Evolutionary conservation across 2,329 filamentous ascomycete genomes (phyloP), one percentile per base, ranked within the genome.

Genomic region (Aspergillus ochraceoroseus): DNA sequence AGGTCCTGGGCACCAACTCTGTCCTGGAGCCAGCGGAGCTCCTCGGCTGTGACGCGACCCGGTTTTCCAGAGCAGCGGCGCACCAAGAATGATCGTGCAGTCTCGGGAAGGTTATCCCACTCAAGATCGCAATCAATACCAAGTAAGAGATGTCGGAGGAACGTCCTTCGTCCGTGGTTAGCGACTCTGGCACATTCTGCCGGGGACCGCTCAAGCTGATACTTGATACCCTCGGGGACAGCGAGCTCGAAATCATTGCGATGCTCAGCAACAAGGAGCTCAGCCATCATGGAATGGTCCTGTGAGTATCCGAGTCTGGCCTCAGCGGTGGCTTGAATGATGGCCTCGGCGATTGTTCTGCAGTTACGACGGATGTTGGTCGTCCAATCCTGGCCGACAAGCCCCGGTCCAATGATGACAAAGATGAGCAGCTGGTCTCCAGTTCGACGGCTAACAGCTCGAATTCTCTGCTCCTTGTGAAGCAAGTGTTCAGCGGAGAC

Each of bases 51-150:
- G 19, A 72, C 55, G n/a, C 57, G 53, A 35, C 61, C 63, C 3
- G 61, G 55, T 14, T 66, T 59, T 2, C 70, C 71, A 11, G 67
- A 49, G 44, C 66, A 72, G 37, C 72, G 63, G 26, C 61, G 57
- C 2, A 76, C 52, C 5, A 49, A 34, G 12, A 49, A 40, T 3
- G 37, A 35, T 3, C 44, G 22, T 0, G 44, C 37, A 1, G n/a
- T 14, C 22, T 19, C 7, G 1, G 46, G 46, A 2, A 49, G 37
- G 3, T 25, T n/a, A 18, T 49, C 46, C 46, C 46, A 49, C 15
- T 49, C 43, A 4, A 38, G 33, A 11, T 49, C 46, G 7, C 36
- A 43, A 7, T 49, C 43, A 20, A 49, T 35, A 2, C 46, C 46
- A 2, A 49, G 38, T 5, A 49, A 12, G 1, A 49, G 28, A 26